These are phyloP conservation scores for Fusarium neocosmosporiellum DNA, from an alignment of 2,329 filamentous ascomycete genomes.

Conservation along the genomic window DNA sequence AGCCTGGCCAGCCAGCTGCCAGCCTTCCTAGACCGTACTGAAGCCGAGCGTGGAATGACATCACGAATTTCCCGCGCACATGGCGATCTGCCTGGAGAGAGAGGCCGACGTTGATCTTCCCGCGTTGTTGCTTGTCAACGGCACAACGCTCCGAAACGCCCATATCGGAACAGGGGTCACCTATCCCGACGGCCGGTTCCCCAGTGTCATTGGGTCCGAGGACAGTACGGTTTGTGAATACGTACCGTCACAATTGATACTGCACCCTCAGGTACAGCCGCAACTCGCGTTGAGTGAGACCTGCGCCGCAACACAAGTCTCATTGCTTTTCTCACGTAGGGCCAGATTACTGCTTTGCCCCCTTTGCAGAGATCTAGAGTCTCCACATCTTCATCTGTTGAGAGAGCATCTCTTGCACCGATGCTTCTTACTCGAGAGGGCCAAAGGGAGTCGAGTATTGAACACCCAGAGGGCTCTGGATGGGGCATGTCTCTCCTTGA, in stretches of 20 bases:
- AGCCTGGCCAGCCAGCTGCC: neutral
- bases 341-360: constrained; percentile 20
- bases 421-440: constrained; percentile 2
- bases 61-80: constrained; percentile 9
- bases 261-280: constrained; percentile 33
- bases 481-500: constrained; percentile 28
- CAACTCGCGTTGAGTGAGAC: constrained; percentile 35
- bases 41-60: constrained; percentile 23
- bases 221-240: constrained; percentile 5
- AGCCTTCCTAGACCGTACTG: neutral
- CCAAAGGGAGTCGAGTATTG: constrained; percentile 31
- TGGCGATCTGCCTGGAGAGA: constrained; percentile 4
- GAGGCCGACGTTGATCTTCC: constrained; percentile 12
- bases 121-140: neutral
- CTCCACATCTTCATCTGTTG: constrained; percentile 39
- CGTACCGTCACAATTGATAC: constrained; percentile 9
- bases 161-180: constrained; percentile 24
- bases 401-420: constrained; percentile 4
- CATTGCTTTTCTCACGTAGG: constrained; percentile 29
- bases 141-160: constrained; percentile 18
- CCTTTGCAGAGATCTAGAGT: constrained; percentile 7
- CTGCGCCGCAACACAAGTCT: constrained; percentile 25
- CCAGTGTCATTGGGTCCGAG: neutral
- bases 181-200: neutral
- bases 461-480: constrained; percentile 12